These are phyloP conservation scores for Argentina anserina DNA, from an alignment of 306 rosid genomes.

Conservation along the genomic window DNA sequence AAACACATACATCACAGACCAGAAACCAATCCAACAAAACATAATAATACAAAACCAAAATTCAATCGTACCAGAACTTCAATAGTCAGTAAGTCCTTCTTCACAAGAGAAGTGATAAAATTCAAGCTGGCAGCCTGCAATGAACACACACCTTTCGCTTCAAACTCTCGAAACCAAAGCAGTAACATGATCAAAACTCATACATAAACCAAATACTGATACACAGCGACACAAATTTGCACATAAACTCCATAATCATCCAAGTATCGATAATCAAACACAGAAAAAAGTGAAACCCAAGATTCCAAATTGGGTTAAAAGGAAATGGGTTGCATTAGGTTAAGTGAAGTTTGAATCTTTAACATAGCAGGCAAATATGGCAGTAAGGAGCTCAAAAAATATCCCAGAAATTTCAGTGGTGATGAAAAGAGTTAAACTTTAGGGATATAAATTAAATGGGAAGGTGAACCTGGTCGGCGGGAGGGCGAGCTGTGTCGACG, in stretches of 20 bases:
- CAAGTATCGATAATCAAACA: background rate
- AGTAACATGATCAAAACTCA: background rate
- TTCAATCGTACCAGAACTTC: conserved; percentile 53
- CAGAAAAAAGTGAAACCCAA: background rate
- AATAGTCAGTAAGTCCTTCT: conserved; percentile 51
- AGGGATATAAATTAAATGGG: background rate
- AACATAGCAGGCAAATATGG: background rate
- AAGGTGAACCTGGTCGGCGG: conserved; percentile 54
- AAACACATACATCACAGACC: conserved; percentile 12
- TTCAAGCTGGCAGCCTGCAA: conserved; percentile 68
- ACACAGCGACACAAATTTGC: background rate
- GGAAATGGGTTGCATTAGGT: background rate
- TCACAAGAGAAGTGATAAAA: conserved; percentile 48
- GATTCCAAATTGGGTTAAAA: background rate
- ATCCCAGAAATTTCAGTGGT: background rate
- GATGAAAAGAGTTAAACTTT: background rate
- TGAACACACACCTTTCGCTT: conserved; percentile 20
- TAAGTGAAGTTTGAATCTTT: background rate
- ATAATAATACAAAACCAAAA: background rate
- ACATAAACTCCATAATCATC: background rate
- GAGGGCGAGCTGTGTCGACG: conserved; percentile 63
- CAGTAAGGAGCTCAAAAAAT: background rate
- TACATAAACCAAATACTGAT: background rate
- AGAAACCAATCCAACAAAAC: conserved; percentile 2
- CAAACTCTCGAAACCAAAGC: conserved; percentile 9